phyloP scores from a whole-genome alignment of 495 filamentous ascomycete genomes.

The Penicillium taxi region DNA sequence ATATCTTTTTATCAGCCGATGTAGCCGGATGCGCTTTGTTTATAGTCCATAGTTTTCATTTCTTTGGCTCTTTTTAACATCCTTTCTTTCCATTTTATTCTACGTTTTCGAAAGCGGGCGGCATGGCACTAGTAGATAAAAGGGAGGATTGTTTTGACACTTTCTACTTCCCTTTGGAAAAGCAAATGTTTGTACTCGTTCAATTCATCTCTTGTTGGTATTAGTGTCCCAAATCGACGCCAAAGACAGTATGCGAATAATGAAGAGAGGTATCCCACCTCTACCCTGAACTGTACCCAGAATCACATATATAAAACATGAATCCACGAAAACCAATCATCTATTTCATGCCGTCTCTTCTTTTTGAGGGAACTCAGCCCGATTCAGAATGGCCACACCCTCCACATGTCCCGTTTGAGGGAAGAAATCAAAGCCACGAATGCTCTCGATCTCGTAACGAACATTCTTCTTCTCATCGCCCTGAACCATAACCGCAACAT shows the following conservation, averaged over 20 bases:
- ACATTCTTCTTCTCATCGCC: slow-evolving; percentile 46
- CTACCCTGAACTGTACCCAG: not conserved
- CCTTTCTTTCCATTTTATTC: slow-evolving; percentile 4
- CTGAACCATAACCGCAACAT: slow-evolving; percentile 75
- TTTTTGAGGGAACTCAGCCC: slow-evolving; percentile 17
- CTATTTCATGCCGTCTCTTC: slow-evolving; percentile 3
- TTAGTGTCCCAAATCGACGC: not conserved
- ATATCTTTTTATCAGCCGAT: slow-evolving; percentile 18
- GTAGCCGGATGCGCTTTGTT: slow-evolving; percentile 23
- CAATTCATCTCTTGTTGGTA: not conserved
- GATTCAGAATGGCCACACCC: slow-evolving; percentile 73
- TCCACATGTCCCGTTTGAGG: slow-evolving; percentile 97
- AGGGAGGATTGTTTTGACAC: slow-evolving; percentile 4
- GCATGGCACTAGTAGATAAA: slow-evolving; percentile 20
- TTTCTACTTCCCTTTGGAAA: slow-evolving; percentile 5
- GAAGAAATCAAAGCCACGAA: slow-evolving; percentile 95
- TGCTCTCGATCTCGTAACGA: slow-evolving; percentile 81
- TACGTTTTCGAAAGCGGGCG: slow-evolving; percentile 12
- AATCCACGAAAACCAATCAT: not conserved
- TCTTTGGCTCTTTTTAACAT: slow-evolving; percentile 6
- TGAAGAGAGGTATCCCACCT: not conserved
- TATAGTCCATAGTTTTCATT: slow-evolving; percentile 27
- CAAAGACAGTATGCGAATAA: not conserved
- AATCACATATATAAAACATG: no score
- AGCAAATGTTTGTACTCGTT: slow-evolving; percentile 8